Base-by-base conservation (phyloP, 192 early-diverging fungal species). In the Entomortierella lignicola region DNA sequence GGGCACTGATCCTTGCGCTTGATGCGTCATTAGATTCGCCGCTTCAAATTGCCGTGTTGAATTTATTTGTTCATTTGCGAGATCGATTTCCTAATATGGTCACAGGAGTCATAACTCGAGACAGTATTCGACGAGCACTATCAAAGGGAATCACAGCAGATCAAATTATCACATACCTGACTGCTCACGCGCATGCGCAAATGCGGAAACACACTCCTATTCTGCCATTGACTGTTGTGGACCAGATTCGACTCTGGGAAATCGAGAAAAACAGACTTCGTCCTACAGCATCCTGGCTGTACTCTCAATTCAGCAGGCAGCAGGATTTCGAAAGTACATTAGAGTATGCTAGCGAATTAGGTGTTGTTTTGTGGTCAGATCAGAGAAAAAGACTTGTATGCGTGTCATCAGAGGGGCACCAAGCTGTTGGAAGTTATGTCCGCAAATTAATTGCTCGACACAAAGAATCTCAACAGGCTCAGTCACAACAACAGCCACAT, bases 181-280 rank as follows among this genome's bases (percentile, higher is more conserved):
- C 89, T 8, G 82, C 91, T 26, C 94, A 99, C 63, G 95, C 97
- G 0, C 97, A 99, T 77, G 91, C 93, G 21, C 94, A 98, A 64
- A 96, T 98, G 94, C 86, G 91, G 62, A 92, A 92, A 77, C 77
- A 89, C 71, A 84, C 81, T 15, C 95, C 96, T 0, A 83, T 97
- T 20, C 75, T 99, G 61, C 97, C 97, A 0, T 69, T 92, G 10
- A 98, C 97, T 2, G 96, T 99, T 2, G 88, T 95, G 0, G 97
- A 99, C 82, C 97, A 99, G 82, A 94, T 99, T 39, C 81, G 94
- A 43, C 77, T 99, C 58, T 99, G 97, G 97, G 97, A 99, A 81
- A 91, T 94, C 81, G 97, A 99, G 74, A 85, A 92, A 60, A 94
- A 99, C 67, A 82, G 97, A 17, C 69, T 98, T 18, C 70, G 82